phyloP scores from a whole-genome alignment of 2,329 filamentous ascomycete species.

The Grosmannia serpens region DNA sequence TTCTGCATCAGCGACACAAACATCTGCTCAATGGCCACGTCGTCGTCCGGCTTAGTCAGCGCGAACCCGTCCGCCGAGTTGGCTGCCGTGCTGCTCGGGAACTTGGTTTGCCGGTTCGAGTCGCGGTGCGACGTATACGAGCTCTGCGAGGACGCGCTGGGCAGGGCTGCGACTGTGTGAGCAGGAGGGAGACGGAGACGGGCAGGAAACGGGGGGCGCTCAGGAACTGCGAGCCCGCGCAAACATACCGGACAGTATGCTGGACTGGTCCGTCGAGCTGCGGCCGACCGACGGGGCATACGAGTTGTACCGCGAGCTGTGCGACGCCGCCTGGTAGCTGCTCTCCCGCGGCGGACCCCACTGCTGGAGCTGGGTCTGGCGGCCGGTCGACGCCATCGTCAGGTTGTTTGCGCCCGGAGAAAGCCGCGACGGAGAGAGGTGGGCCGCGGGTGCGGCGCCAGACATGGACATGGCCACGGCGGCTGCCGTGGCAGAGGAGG shows the following conservation, averaged over 20 bases:
- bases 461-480: slow-evolving; percentile 16
- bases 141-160: slow-evolving; percentile 44
- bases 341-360: slow-evolving; percentile 55
- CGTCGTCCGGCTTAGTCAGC: slow-evolving; percentile 65
- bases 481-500: slow-evolving; percentile 17
- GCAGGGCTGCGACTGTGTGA: slow-evolving; percentile 28
- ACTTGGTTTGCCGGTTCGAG: slow-evolving; percentile 45
- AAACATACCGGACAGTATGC: slow-evolving; percentile 41
- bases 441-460: slow-evolving; percentile 32
- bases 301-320: slow-evolving; percentile 53
- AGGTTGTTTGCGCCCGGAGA: slow-evolving; percentile 47
- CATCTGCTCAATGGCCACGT: slow-evolving; percentile 77
- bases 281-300: slow-evolving; percentile 47
- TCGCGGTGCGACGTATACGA: slow-evolving; percentile 42
- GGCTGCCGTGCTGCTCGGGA: slow-evolving; percentile 26
- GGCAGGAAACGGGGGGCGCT: not conserved
- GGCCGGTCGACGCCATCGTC: slow-evolving; percentile 60
- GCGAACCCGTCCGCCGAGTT: slow-evolving; percentile 35
- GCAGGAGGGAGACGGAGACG: no score
- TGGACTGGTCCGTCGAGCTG: slow-evolving; percentile 43
- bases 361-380: slow-evolving; percentile 66
- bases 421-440: slow-evolving; percentile 52
- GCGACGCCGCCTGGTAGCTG: slow-evolving; percentile 32
- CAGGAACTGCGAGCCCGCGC: not conserved
- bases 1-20: slow-evolving; percentile 95